Base-by-base conservation (phyloP, 1,139 yeast genomes). In the Debaryomycetaceae sp. region DNA sequence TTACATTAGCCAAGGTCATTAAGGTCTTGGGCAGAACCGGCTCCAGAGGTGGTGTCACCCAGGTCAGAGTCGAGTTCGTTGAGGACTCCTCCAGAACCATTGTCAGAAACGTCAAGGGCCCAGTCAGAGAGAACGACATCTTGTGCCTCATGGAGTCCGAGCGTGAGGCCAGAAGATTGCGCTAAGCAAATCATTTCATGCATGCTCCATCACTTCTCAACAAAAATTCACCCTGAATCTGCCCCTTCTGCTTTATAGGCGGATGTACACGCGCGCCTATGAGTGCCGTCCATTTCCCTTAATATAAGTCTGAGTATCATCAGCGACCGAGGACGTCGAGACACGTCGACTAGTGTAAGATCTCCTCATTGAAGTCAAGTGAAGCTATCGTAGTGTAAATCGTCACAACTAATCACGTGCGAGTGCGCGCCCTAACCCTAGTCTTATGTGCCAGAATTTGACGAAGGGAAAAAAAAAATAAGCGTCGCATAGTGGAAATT, bases 31-130 rank as follows among this genome's bases (percentile, higher is more conserved):
- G 97, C 70, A 88, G 97, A 78, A 89, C 97, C 81, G 97, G 96
- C 67, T 89, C 96, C 67, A 89, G 97, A 79, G 98, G 98, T 83
- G 97, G 96, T 83, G 98, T 91, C 74, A 91, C 97, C 73, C 98
- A 91, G 76, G 97, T 91, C 70, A 89, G 98, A 75, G 97, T 91
- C 61, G 97, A 91, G 75, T 91, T 91, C 83, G 80, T 91, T 70
- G 97, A 89, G 71, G 97, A 91, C 69, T 75, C 94, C 60, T 76
- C 95, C 70, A 88, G 97, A 82, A 84, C 96, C 63, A 89, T 91
- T 64, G 96, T 91, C 78, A 88, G 98, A 83, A 91, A 91, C 81
- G 98, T 91, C 71, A 91, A 82, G 78, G 98, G 98, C 61, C 96
- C 98, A 71, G 97, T 89, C 68, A 86, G 97, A 77, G 97, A 89